These are phyloP conservation scores for Rosa persica DNA, from an alignment of 306 rosid species.

Conservation along the genomic window DNA sequence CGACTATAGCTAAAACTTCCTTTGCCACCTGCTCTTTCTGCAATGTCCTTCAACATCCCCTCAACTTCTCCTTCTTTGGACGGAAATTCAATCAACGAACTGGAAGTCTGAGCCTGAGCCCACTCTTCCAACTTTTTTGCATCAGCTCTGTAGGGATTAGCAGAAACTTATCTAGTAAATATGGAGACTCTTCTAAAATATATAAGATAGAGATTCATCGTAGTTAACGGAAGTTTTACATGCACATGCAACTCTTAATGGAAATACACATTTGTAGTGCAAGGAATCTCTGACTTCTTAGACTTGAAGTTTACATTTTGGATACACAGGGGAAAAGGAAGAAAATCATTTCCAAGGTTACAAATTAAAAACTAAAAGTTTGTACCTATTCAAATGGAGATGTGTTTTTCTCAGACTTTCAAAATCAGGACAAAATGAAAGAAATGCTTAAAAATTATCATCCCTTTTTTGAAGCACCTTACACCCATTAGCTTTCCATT, in stretches of 20 bases:
- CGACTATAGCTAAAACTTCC: slow-evolving; percentile 89
- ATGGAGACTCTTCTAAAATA: slow-evolving; percentile 23
- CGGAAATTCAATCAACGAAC: slow-evolving; percentile 75
- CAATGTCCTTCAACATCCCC: slow-evolving; percentile 72
- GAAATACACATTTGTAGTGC: not conserved
- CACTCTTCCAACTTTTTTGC: slow-evolving; percentile 90
- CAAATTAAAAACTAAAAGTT: not conserved
- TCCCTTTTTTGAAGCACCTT: not conserved
- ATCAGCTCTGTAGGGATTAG: slow-evolving; percentile 56
- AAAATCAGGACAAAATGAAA: no score
- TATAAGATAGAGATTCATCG: slow-evolving; percentile 12
- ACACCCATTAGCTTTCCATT: not conserved
- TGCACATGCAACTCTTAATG: not conserved
- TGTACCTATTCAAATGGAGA: not conserved
- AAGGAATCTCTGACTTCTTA: not conserved
- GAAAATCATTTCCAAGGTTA: not conserved
- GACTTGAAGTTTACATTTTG: not conserved
- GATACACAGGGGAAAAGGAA: not conserved
- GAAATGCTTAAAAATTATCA: not conserved
- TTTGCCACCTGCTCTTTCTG: slow-evolving; percentile 81
- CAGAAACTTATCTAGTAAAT: slow-evolving; percentile 18
- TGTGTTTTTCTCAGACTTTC: not conserved
- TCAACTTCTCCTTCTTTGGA: slow-evolving; percentile 93
- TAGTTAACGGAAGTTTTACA: slow-evolving; percentile 9
- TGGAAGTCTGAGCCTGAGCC: slow-evolving; percentile 77